These are phyloP conservation scores for Alisma plantagoaquatica DNA, from an alignment of 106 monocot genomes.

Conservation along the genomic window DNA sequence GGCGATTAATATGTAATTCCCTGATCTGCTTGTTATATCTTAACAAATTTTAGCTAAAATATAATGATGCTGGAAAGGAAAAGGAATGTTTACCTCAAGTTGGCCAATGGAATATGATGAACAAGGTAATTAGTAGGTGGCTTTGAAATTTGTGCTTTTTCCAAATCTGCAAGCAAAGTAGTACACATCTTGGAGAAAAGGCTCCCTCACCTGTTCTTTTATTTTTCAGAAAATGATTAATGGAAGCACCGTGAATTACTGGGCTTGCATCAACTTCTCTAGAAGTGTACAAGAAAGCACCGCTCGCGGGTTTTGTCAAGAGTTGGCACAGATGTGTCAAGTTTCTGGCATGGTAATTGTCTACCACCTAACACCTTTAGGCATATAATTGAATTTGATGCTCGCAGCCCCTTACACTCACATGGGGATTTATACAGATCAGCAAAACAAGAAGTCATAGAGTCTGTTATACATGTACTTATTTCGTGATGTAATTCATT, in stretches of 20 bases:
- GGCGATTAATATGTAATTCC: not conserved
- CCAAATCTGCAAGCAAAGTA: not conserved
- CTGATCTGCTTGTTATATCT: not conserved
- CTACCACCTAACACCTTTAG: not conserved
- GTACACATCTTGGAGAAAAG: not conserved
- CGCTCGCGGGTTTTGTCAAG: conserved; percentile 74
- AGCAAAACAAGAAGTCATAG: too few relatives aligned
- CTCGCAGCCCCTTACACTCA: not conserved
- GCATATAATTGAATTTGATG: not conserved
- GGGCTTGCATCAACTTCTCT: conserved; percentile 93
- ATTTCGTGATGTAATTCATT: not conserved
- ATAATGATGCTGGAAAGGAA: conserved; percentile 78
- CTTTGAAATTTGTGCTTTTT: not conserved
- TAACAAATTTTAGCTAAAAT: conserved; percentile 47
- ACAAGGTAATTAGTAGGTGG: conserved; percentile 72
- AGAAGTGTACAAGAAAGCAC: conserved; percentile 65
- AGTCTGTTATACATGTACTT: too few relatives aligned
- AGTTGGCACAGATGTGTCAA: conserved; percentile 78
- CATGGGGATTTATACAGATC: not conserved
- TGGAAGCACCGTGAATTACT: conserved; percentile 66
- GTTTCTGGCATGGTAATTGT: conserved; percentile 73
- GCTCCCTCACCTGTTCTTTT: not conserved
- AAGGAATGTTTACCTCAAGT: conserved; percentile 87
- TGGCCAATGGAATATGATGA: conserved; percentile 98
- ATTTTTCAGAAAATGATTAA: conserved; percentile 75